A percentile compares a stretch with the other conserved stretches of the same genome.
These are phyloP conservation scores for Fagopyrum esculentum DNA, from an alignment of 148 eudicot species.

Conservation along the genomic window DNA sequence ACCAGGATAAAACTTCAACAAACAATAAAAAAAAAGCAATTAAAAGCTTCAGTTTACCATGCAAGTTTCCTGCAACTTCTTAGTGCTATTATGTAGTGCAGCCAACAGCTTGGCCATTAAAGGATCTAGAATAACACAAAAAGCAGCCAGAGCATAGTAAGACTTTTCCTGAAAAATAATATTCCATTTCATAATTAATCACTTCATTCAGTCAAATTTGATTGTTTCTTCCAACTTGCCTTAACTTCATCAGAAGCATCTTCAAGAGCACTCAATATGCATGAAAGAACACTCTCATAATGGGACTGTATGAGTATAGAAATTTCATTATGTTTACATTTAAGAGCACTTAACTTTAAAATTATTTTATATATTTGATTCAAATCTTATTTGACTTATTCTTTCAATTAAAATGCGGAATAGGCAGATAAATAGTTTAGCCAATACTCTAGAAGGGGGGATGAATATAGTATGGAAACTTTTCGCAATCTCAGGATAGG, in stretches of 20 bases:
- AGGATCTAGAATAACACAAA: slow-evolving; percentile 85
- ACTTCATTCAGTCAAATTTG: neutral
- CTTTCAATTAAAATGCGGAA: no score
- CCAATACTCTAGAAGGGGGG: no score
- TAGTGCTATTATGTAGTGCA: slow-evolving; percentile 74
- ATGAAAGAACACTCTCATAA: slow-evolving; percentile 83
- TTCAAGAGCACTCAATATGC: slow-evolving; percentile 72
- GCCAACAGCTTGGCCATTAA: slow-evolving; percentile 77
- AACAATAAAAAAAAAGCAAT: neutral
- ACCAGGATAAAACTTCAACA: neutral
- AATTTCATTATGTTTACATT: no score
- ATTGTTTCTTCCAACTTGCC: slow-evolving; percentile 26
- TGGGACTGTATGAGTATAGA: slow-evolving; percentile 26
- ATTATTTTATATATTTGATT: no score
- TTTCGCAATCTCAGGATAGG: no score
- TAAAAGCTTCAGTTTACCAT: slow-evolving; percentile 42
- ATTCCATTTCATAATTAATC: neutral
- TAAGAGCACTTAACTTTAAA: no score
- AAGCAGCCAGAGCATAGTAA: slow-evolving; percentile 93
- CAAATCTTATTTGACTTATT: neutral
- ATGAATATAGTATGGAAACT: no score
- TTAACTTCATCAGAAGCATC: slow-evolving; percentile 93
- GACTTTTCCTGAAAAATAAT: slow-evolving; percentile 72
- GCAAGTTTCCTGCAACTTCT: slow-evolving; percentile 94
- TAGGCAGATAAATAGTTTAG: no score